Conservation (phyloP, 164 flowering plant species). For the Nymphaea colorata region DNA sequence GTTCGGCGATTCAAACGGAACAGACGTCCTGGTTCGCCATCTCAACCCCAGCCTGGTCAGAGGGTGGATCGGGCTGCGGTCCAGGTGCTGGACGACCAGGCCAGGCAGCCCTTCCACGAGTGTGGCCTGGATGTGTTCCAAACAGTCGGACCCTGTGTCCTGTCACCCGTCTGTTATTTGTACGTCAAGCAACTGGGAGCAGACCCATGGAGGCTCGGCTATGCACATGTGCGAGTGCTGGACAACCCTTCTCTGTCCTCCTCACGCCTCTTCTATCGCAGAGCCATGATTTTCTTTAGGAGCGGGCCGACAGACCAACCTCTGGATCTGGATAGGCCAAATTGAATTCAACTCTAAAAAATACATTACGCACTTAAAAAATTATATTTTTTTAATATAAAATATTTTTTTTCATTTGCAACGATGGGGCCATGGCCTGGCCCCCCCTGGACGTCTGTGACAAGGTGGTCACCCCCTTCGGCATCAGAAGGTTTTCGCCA, state of each 20-base stretch:
- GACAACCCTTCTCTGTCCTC: background rate
- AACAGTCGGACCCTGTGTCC: constrained; percentile 34
- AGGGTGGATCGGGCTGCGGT: background rate
- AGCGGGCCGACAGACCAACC: too few species aligned
- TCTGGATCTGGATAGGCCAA: too few species aligned
- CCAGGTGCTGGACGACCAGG: constrained; percentile 25
- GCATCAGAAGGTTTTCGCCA: too few species aligned
- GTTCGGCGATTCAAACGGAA: constrained; percentile 43
- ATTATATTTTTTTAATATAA: too few species aligned
- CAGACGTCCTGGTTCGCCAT: constrained; percentile 30
- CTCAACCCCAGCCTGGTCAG: constrained; percentile 37
- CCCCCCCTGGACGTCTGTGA: too few species aligned
- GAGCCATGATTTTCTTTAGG: too few species aligned
- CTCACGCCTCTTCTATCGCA: too few species aligned
- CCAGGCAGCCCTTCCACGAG: constrained; percentile 35
- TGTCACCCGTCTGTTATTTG: constrained; percentile 42
- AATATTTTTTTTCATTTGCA: too few species aligned
- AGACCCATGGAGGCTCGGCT: constrained; percentile 59
- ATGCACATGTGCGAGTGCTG: constrained; percentile 28
- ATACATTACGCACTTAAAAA: too few species aligned
- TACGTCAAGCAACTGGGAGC: constrained; percentile 36
- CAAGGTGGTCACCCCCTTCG: too few species aligned
- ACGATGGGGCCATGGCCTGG: too few species aligned
- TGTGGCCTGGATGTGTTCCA: constrained; percentile 46
- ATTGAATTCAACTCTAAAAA: too few species aligned